Base-by-base conservation (phyloP, 768 basidiomycete genomes). In the Pleurotus sapidus region DNA sequence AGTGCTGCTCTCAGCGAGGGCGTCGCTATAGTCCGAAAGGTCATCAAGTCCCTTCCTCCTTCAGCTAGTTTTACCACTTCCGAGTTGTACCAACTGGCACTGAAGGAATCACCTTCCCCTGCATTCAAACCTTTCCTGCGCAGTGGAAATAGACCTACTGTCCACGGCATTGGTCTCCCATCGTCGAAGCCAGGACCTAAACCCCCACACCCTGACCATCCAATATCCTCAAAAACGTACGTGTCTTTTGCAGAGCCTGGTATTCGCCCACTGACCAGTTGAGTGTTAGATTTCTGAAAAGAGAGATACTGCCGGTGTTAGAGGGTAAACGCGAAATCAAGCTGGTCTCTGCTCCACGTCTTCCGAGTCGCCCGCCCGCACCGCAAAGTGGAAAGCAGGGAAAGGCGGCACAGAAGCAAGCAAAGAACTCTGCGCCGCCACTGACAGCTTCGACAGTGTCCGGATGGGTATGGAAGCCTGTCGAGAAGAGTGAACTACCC, bases 181-280 rank as follows among this genome's bases (percentile, higher is more conserved):
- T 46, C 34, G 58, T 17, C 30, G 45, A 18, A 34, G 2, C 47
- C 61, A 0, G 40, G 20, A 6, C 69, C 68, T 1, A 38, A 48
- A 3, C 77, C 80, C 14, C 75, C 79, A 3, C 65, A 74, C 50
- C 66, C 75, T 0, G 72, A 75, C 7, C 78, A 86, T 60, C 74
- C 77, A 5, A 68, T 88, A 48, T 77, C 81, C 17, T 88, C 87
- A 12, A 70, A 84, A 55, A 72, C 65, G 87, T 82, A 56, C 46
- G 75, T 70, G 17, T 18, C 15, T 15, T 17, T 37, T 43, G 46
- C 7, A 15, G 42, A 14, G 17, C 30, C 8, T 34, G 30, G 30
- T n/a, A 17, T 12, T 18, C 27, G 14, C 45, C 18, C 37, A 20
- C 17, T 17, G 9, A 27, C 46, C 54, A 30, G 54, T 34, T 14